Percentiles rank a stretch among this genome's conserved stretches.
These are phyloP conservation scores for Schizonepeta tenuifolia DNA, from an alignment of 257 asterid species.

Conservation along the genomic window DNA sequence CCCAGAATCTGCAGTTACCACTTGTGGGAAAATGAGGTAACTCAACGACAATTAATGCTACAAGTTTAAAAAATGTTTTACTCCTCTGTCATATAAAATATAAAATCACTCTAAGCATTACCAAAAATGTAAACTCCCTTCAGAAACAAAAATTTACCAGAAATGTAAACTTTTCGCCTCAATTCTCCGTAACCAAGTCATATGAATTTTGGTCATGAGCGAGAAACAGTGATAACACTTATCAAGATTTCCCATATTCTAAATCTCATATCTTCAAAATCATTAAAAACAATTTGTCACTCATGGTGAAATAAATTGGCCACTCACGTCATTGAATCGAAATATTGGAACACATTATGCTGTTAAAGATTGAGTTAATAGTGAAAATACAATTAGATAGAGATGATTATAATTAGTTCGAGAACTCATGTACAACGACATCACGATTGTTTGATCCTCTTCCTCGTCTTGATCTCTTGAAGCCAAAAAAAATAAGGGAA, in stretches of 20 bases:
- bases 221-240: not conserved
- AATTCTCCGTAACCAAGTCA: constrained; percentile 31
- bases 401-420: not conserved
- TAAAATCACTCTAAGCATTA: constrained; percentile 34
- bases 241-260: constrained; percentile 17
- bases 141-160: constrained; percentile 10
- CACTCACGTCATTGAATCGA: not conserved
- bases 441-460: constrained; percentile 25
- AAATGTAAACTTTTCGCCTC: constrained; percentile 30
- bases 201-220: constrained; percentile 12
- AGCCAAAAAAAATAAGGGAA: constrained; percentile 6
- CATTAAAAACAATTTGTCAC: not conserved
- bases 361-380: not conserved
- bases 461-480: constrained; percentile 28
- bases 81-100: not conserved
- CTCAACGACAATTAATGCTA: constrained; percentile 28
- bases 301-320: not conserved
- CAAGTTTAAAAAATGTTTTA: constrained; percentile 20
- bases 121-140: constrained; percentile 16
- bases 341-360: not conserved
- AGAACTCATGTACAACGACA: constrained; percentile 31
- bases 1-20: constrained; percentile 31
- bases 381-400: too few species aligned
- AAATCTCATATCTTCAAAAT: not conserved
- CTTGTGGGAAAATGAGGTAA: constrained; percentile 37